phyloP scores from a whole-genome alignment of 2,329 filamentous ascomycete genomes.

The Ophiosphaerella narmari region DNA sequence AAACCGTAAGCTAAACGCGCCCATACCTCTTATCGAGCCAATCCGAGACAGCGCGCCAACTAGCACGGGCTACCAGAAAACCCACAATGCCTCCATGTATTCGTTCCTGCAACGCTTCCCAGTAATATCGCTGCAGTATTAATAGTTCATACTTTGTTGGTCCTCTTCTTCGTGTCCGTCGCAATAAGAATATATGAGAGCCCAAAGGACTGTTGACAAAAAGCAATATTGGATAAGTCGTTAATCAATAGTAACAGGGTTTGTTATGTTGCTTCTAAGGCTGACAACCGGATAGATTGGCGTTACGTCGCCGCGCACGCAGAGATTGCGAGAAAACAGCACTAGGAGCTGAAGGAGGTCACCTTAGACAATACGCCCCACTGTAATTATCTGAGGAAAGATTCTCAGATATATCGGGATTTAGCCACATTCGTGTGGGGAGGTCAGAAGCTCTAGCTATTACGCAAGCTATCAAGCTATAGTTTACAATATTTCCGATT shows the following conservation, averaged over 20 bases:
- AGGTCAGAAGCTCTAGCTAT: too few species aligned
- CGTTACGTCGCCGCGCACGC: conserved; percentile 58
- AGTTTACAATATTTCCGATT: too few species aligned
- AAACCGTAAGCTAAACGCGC: not conserved
- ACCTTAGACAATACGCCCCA: conserved; percentile 61
- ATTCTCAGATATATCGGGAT: too few species aligned
- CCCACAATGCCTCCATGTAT: conserved; percentile 15
- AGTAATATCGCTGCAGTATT: not conserved
- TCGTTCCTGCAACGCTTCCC: conserved; percentile 12
- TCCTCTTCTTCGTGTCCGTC: not conserved
- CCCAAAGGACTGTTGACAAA: conserved; percentile 2
- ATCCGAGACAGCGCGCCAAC: conserved; percentile 11
- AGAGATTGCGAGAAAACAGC: conserved; percentile 49
- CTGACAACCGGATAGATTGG: conserved; percentile 58
- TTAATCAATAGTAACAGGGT: conserved; percentile 39
- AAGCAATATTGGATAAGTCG: conserved; percentile 6
- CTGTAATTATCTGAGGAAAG: conserved; percentile 54
- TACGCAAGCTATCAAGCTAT: too few species aligned
- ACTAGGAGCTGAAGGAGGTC: conserved; percentile 54
- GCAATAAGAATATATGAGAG: conserved; percentile 9
- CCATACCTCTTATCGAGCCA: conserved; percentile 13
- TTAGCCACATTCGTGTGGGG: too few species aligned
- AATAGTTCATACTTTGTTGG: not conserved
- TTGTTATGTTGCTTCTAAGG: conserved; percentile 64
- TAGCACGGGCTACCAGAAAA: conserved; percentile 2